Conservation (phyloP, 306 rosid species). For the Dicorynia guianensis region DNA sequence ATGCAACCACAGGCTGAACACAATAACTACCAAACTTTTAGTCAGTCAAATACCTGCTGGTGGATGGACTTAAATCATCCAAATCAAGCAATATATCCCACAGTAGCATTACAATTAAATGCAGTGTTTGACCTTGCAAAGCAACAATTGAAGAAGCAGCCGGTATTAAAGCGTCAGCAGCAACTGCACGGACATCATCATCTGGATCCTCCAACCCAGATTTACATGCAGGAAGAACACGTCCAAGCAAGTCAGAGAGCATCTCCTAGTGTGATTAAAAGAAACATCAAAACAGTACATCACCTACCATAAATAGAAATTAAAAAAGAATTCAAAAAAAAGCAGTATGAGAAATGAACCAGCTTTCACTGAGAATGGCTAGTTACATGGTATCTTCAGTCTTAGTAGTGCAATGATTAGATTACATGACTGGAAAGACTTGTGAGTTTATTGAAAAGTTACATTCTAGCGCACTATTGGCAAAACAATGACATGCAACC, state of each 20-base stretch:
- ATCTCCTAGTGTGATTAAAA: constrained; percentile 69
- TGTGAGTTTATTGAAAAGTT: neutral
- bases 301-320: constrained; percentile 13
- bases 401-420: constrained; percentile 11
- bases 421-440: neutral
- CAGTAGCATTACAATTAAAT: constrained; percentile 87
- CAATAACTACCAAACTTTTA: constrained; percentile 9
- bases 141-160: constrained; percentile 85
- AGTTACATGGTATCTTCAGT: constrained; percentile 1
- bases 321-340: neutral
- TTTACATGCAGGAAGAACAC: constrained; percentile 91
- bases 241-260: constrained; percentile 86
- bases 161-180: constrained; percentile 98
- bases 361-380: constrained; percentile 26
- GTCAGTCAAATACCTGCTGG: constrained; percentile 77
- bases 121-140: constrained; percentile 74
- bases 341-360: constrained; percentile 8
- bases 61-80: constrained; percentile 99
- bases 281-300: constrained; percentile 38
- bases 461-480: neutral
- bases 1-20: constrained; percentile 1
- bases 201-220: constrained; percentile 96
- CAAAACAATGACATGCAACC: neutral
- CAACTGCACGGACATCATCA: constrained; percentile 98
- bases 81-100: constrained; percentile 98